phyloP scores from a whole-genome alignment of 257 asterid genomes.

The Solanum peruvianum region DNA sequence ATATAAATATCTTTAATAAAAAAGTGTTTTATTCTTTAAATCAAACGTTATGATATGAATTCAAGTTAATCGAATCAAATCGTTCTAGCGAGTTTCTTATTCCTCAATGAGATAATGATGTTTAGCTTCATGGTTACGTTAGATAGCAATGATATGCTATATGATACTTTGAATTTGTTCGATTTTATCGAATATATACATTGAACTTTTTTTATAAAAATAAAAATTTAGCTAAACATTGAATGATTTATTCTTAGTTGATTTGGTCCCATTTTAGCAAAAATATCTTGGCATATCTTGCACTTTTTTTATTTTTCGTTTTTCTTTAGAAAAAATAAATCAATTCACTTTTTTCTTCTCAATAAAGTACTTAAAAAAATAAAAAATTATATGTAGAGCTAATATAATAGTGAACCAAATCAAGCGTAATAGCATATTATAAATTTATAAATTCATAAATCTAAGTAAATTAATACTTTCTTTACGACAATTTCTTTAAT shows the following conservation, averaged over 20 bases:
- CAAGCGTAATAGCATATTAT: not conserved
- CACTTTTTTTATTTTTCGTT: not conserved
- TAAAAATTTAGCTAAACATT: not conserved
- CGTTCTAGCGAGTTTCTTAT: not conserved
- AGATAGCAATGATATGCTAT: not conserved
- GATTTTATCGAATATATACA: not conserved
- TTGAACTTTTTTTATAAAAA: not conserved
- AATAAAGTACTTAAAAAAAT: not conserved
- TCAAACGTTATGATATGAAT: not conserved
- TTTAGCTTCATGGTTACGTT: not conserved
- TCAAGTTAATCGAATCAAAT: not conserved
- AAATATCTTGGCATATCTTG: not conserved
- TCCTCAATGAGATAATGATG: not conserved
- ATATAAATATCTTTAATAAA: not conserved
- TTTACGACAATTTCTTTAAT: not conserved
- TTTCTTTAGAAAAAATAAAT: not conserved
- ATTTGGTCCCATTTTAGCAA: not conserved
- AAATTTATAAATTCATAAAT: not conserved
- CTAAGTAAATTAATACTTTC: not conserved
- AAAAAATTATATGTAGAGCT: too few relatives aligned
- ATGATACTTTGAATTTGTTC: not conserved
- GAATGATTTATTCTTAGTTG: not conserved
- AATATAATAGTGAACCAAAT: not conserved
- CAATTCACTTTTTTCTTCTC: not conserved
- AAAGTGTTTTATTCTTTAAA: not conserved